Evolutionary conservation across 495 filamentous ascomycete genomes (phyloP).

Genomic region (Penicillium dipodomyicola): DNA sequence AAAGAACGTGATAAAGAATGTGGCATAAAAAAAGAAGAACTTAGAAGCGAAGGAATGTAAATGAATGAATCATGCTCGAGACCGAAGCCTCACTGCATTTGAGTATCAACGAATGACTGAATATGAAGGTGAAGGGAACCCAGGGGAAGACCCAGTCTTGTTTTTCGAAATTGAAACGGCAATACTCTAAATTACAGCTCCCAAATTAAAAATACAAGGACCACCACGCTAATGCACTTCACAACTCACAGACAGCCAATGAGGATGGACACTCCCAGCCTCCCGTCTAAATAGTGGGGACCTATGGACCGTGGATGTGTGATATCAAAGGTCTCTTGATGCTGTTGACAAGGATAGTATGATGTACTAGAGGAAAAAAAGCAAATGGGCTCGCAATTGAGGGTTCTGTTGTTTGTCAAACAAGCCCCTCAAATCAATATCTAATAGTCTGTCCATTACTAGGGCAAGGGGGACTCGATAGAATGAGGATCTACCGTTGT

Average conservation of each 20-base stretch:
- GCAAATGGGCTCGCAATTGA: neutral
- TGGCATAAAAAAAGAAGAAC: conserved; percentile 31
- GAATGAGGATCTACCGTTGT: conserved; percentile 8
- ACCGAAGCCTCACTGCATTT: conserved; percentile 28
- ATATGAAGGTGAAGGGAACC: conserved; percentile 27
- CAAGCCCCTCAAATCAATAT: neutral
- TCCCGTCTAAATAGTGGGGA: conserved; percentile 8
- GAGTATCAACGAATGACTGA: conserved; percentile 44
- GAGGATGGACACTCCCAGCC: neutral
- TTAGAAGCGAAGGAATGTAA: conserved; percentile 29
- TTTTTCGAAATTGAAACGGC: conserved; percentile 5
- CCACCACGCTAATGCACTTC: neutral
- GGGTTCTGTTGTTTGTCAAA: neutral
- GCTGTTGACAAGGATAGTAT: neutral
- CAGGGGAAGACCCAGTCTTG: conserved; percentile 7
- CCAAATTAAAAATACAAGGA: conserved; percentile 5
- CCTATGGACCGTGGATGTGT: neutral
- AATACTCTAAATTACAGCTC: conserved; percentile 6
- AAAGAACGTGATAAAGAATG: conserved; percentile 38
- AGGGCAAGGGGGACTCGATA: conserved; percentile 1
- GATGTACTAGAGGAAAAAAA: neutral
- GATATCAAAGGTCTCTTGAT: neutral
- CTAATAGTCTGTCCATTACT: neutral
- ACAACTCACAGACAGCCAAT: neutral
- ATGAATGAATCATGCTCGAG: conserved; percentile 27